Conservation (phyloP, 495 filamentous ascomycete genomes). For the Astrothelium subdiscretum region DNA sequence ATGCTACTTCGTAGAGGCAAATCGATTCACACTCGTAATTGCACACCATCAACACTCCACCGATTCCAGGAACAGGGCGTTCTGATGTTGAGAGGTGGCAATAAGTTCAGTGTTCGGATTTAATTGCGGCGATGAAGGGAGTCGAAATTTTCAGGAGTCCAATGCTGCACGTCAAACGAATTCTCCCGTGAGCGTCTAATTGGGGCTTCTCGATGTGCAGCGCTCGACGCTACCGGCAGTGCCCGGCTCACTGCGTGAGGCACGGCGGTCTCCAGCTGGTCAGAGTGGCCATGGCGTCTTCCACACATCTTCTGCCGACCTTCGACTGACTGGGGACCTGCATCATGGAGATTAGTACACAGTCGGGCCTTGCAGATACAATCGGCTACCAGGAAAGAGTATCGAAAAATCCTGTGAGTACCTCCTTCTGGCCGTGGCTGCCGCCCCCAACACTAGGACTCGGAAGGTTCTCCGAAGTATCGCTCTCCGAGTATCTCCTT, state of each 20-base stretch:
- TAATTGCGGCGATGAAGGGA: not conserved
- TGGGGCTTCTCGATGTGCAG: not conserved
- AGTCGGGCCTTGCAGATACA: not conserved
- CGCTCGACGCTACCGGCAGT: not conserved
- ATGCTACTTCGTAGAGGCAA: too few species aligned
- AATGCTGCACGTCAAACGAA: not conserved
- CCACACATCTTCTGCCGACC: conserved; percentile 1
- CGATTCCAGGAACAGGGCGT: too few species aligned
- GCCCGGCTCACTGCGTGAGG: conserved; percentile 1
- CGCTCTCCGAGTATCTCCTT: not conserved
- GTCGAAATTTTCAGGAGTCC: not conserved
- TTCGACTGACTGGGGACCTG: not conserved
- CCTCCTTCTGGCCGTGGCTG: not conserved
- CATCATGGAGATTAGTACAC: not conserved
- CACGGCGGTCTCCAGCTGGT: not conserved
- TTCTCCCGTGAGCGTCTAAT: not conserved
- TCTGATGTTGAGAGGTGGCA: not conserved
- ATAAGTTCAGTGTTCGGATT: not conserved
- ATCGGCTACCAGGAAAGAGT: not conserved
- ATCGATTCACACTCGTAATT: too few species aligned
- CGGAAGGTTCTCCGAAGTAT: not conserved
- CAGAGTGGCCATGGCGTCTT: not conserved
- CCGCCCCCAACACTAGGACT: not conserved
- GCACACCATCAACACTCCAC: too few species aligned
- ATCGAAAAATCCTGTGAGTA: not conserved